A percentile compares a stretch with the other conserved stretches of the same genome.
These are phyloP conservation scores for Lodderomyces oxycetoniae DNA, from an alignment of 1,139 yeast genomes.

Conservation along the genomic window DNA sequence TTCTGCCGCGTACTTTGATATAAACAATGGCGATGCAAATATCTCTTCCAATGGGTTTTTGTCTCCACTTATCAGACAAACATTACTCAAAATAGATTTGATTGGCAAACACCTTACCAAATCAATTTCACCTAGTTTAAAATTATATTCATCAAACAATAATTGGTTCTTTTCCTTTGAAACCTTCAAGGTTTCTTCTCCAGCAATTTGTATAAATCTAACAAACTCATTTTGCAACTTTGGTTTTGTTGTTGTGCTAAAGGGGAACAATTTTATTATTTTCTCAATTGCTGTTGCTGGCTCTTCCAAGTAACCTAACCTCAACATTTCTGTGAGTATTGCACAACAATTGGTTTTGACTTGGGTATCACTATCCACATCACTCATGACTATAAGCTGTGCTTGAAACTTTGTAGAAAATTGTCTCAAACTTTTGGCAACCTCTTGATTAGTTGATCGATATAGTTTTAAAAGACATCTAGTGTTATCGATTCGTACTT, in stretches of 20 bases:
- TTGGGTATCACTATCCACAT: slow-evolving; percentile 30
- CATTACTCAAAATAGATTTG: slow-evolving; percentile 29
- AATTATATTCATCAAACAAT: slow-evolving; percentile 20
- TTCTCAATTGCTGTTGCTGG: slow-evolving; percentile 6
- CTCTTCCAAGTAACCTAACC: slow-evolving; percentile 57
- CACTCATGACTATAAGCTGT: slow-evolving; percentile 58
- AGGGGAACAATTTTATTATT: slow-evolving; percentile 7
- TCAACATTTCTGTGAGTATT: slow-evolving; percentile 52
- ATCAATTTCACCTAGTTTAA: slow-evolving; percentile 19
- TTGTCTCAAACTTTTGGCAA: slow-evolving; percentile 41
- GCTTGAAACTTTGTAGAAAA: slow-evolving; percentile 67
- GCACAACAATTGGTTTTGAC: slow-evolving; percentile 52
- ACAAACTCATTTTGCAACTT: slow-evolving; percentile 29
- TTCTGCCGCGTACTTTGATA: slow-evolving; percentile 18
- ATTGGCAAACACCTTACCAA: slow-evolving; percentile 31
- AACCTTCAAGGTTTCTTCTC: slow-evolving; percentile 15
- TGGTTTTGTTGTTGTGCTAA: slow-evolving; percentile 44
- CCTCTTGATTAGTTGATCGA: slow-evolving; percentile 19
- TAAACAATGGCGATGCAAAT: slow-evolving; percentile 5
- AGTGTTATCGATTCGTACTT: slow-evolving; percentile 63
- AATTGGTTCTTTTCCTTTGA: slow-evolving; percentile 21
- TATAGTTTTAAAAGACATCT: slow-evolving; percentile 51
- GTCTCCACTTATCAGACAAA: slow-evolving; percentile 6
- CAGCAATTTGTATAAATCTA: slow-evolving; percentile 25
- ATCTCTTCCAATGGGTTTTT: slow-evolving; percentile 6